Conservation (phyloP, 345 rosid genomes). For the Pseudoturritis turrita region DNA sequence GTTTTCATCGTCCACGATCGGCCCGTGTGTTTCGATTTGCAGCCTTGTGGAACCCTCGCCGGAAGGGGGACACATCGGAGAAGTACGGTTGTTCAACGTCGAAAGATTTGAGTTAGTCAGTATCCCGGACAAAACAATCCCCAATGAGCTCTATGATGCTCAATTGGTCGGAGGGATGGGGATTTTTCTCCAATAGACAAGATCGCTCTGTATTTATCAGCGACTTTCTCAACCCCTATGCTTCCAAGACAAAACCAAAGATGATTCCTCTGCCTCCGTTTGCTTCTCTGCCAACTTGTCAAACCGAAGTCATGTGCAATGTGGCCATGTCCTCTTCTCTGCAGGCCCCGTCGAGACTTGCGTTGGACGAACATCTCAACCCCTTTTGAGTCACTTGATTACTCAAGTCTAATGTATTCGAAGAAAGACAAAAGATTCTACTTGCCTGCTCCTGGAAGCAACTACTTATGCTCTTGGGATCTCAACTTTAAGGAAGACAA, state of each 20-base stretch:
- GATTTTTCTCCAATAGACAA: not conserved
- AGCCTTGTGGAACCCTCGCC: not conserved
- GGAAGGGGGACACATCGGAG: not conserved
- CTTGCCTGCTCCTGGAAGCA: constrained; percentile 17
- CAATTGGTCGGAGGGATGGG: constrained; percentile 7
- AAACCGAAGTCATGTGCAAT: constrained; percentile 6
- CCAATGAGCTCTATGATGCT: not conserved
- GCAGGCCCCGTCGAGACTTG: constrained; percentile 2
- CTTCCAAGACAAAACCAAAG: not conserved
- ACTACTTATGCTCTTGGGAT: not conserved
- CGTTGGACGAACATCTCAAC: constrained; percentile 4
- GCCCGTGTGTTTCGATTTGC: not conserved
- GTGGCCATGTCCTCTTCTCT: constrained; percentile 17
- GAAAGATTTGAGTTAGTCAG: not conserved
- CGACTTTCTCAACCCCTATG: not conserved
- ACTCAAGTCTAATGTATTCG: constrained; percentile 1
- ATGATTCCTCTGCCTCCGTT: constrained; percentile 2
- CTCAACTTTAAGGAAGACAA: too few relatives aligned
- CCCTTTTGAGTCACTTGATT: not conserved
- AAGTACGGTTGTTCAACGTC: not conserved
- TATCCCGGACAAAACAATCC: not conserved
- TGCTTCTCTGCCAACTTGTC: not conserved
- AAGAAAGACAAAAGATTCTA: not conserved
- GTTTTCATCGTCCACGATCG: constrained; percentile 1
- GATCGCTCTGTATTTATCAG: not conserved